Evolutionary conservation across 805 yeast genomes (phyloP), one percentile per base, ranked within the genome.

Genomic region (Myxozyma sirexii): DNA sequence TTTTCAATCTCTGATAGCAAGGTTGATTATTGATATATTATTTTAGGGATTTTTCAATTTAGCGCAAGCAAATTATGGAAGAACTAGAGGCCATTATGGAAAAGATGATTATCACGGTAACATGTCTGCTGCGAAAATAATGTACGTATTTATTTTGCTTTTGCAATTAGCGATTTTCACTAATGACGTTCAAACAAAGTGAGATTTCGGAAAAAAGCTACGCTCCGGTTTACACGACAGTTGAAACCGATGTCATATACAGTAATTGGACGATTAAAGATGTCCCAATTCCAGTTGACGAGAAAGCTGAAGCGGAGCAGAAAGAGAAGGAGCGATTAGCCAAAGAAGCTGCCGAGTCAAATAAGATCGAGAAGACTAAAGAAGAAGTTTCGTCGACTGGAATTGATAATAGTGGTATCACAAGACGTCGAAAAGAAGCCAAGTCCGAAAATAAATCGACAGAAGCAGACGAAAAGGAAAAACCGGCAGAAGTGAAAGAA

Each of bases 21-120:
- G 3, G 41, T 19, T 12, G 26, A 4, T 23, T 49, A 39, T n/a
- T 38, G 15, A 21, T 23, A 8, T 12, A 15, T 13, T 41, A 12
- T n/a, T 15, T 29, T 47, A 59, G 63, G 65, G 65, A n/a, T 61
- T 43, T 29, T 21, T 61, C 4, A 29, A 46, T 27, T 53, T 61
- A 13, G 65, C 65, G 13, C 57, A 62, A 42, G 65, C 65, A 21
- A 62, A 62, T 23, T 61, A 52, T 39, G 60, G 60, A 26, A 19
- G 54, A 8, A 19, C 56, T 12, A 57, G 67, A 4, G 38, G 63
- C n/a, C 66, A 68, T 5, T 82, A 67, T 59, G 83, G 84, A 1
- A 57, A 67, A 26, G 80, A 76, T 37, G 69, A 73, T 31, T 78
- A 77, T 67, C 85, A 82, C 63, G 68, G 69, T 15, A 61, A 66